These are phyloP conservation scores for Anastatica hierochuntica DNA, from an alignment of 345 rosid genomes.

Conservation along the genomic window DNA sequence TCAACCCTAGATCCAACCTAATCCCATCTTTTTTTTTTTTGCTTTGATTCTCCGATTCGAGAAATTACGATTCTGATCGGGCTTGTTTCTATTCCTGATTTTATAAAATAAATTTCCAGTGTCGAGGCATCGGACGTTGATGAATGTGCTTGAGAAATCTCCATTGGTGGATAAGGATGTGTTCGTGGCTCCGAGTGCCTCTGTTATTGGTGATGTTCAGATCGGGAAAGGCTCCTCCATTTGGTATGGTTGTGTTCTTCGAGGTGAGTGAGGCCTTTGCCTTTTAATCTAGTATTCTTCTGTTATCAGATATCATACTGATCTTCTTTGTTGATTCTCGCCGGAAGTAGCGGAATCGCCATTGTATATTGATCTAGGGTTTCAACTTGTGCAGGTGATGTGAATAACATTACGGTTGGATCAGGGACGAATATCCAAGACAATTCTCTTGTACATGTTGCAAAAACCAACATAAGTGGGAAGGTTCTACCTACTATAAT, in stretches of 20 bases:
- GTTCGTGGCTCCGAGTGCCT: constrained; percentile 94
- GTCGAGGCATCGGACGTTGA: constrained; percentile 88
- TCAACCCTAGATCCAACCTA: constrained; percentile 18
- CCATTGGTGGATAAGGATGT: constrained; percentile 75
- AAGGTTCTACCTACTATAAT: constrained; percentile 75
- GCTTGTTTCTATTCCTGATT: background rate
- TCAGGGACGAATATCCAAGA: constrained; percentile 93
- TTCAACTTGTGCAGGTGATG: constrained; percentile 52
- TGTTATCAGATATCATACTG: background rate
- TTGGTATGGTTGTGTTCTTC: constrained; percentile 96
- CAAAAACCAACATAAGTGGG: constrained; percentile 80
- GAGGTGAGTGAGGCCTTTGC: constrained; percentile 39
- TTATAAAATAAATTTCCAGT: constrained; percentile 26
- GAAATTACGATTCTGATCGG: background rate
- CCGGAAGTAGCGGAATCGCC: background rate
- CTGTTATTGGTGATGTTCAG: constrained; percentile 82
- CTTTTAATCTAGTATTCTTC: background rate
- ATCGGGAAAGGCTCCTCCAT: constrained; percentile 76
- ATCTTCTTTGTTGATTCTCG: background rate
- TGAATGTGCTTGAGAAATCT: constrained; percentile 84
- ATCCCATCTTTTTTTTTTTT: background rate
- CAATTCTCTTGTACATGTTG: constrained; percentile 94
- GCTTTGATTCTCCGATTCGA: background rate
- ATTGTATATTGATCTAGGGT: background rate
- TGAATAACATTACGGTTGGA: constrained; percentile 75